These are phyloP conservation scores for Wickerhamomyces xylosicus DNA, from an alignment of 805 yeast genomes.

Conservation along the genomic window DNA sequence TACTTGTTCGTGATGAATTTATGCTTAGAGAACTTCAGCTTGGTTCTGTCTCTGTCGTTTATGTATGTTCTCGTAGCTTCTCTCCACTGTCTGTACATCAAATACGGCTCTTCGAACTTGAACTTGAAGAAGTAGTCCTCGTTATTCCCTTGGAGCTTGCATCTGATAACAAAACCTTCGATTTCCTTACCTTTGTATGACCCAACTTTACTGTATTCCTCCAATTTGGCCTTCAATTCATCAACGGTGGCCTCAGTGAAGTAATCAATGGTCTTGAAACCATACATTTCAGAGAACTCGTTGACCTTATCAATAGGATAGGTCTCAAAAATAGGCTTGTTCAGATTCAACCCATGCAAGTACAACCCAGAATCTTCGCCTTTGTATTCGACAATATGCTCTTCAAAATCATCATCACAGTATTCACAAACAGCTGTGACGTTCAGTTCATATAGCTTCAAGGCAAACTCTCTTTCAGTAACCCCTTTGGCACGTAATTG, in stretches of 20 bases:
- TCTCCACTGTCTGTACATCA: slow-evolving; percentile 83
- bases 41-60: slow-evolving; percentile 15
- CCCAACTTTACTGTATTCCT: slow-evolving; percentile 54
- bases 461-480: slow-evolving; percentile 42
- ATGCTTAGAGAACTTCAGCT: slow-evolving; percentile 39
- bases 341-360: slow-evolving; percentile 78
- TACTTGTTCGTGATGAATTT: slow-evolving; percentile 55
- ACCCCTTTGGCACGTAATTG: slow-evolving; percentile 38
- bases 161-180: slow-evolving; percentile 90
- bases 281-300: slow-evolving; percentile 54
- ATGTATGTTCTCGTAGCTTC: slow-evolving; percentile 67
- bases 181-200: slow-evolving; percentile 60
- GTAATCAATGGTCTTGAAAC: slow-evolving; percentile 54
- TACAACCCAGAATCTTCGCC: slow-evolving; percentile 69
- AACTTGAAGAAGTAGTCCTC: slow-evolving; percentile 75
- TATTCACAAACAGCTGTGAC: slow-evolving; percentile 85
- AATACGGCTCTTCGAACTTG: slow-evolving; percentile 92
- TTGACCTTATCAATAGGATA: slow-evolving; percentile 49
- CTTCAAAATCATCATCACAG: slow-evolving; percentile 91
- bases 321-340: slow-evolving; percentile 54
- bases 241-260: slow-evolving; percentile 27
- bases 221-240: slow-evolving; percentile 40
- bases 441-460: slow-evolving; percentile 34
- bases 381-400: slow-evolving; percentile 75
- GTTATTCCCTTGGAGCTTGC: slow-evolving; percentile 24